Evolutionary conservation across 768 basidiomycete species (phyloP), one percentile per base, ranked within the genome.

Genomic region (Paxillus ammoniavirescens): DNA sequence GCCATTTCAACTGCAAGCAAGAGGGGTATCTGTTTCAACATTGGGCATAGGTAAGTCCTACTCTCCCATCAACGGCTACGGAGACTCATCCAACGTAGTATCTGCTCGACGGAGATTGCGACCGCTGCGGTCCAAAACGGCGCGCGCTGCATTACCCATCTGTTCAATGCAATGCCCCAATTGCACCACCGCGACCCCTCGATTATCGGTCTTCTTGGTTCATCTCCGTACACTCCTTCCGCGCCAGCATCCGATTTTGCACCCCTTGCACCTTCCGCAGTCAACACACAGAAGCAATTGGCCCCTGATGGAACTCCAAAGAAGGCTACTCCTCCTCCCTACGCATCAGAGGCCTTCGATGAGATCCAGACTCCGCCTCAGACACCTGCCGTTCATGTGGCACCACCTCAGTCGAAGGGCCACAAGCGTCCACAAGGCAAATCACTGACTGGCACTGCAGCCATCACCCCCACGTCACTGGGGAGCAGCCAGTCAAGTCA

Each of bases 151-250:
- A 91, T 95, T 59, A 95, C 93, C 0, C 93, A 95, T 70, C 75
- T 95, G 23, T 94, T 93, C 83, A 96, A 96, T 60, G 91, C 92
- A 7, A 93, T 93, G 92, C 89, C 89, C 13, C 89, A 89, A 61
- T 70, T 91, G 37, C 89, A 95, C 66, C 93, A 96, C 66, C 82
- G 93, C 33, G 92, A 94, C 66, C 93, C 93, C 10, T 90, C 90
- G 10, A 91, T 95, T 63, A 92, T 95, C 52, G 93, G 93, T 26
- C 78, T 95, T 8, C 72, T 96, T 49, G 91, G 91, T 26, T 82
- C 91, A 38, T 87, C 86, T 13, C 88, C 86, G 2, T 79, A 82
- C 63, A 70, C 83, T 36, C 77, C 77, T 21, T 73, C 77, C 5
- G 69, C 69, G 0, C 68, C 73, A 49, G 71, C 76, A 2, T 71